Conservation (phyloP, 176 grass and related monocot genomes). For the Bothriochloa decipiens region DNA sequence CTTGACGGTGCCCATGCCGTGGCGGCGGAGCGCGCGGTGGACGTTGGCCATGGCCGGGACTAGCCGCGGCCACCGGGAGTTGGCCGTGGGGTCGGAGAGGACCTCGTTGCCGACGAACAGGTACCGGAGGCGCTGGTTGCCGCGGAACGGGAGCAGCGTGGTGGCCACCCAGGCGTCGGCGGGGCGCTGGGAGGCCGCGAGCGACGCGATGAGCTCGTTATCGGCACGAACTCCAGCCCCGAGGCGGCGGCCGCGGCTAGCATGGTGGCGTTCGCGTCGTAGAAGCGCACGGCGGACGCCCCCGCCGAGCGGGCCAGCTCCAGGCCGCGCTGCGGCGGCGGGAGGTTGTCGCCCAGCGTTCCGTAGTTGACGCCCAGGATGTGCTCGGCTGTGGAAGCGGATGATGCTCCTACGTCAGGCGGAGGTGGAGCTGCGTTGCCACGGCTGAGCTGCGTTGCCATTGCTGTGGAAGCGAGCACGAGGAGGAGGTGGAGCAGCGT, state of each 20-base stretch:
- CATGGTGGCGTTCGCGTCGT: conserved; percentile 69
- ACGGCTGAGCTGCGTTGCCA: too few species aligned
- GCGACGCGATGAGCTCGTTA: conserved; percentile 55
- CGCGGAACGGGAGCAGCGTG: conserved; percentile 56
- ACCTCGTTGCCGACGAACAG: conserved; percentile 76
- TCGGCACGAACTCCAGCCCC: conserved; percentile 52
- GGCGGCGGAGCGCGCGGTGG: conserved; percentile 38
- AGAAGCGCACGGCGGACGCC: conserved; percentile 61
- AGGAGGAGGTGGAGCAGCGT: conserved; percentile 28
- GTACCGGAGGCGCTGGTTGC: conserved; percentile 47
- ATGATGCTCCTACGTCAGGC: neutral
- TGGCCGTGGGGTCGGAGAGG: conserved; percentile 55
- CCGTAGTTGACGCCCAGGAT: conserved; percentile 70
- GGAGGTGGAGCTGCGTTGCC: neutral
- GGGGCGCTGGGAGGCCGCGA: conserved; percentile 46
- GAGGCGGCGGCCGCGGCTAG: conserved; percentile 52
- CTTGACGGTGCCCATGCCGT: conserved; percentile 43
- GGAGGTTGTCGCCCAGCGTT: conserved; percentile 69
- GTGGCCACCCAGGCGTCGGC: conserved; percentile 59
- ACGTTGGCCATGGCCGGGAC: conserved; percentile 68
- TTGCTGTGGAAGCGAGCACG: neutral
- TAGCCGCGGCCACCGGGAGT: conserved; percentile 47
- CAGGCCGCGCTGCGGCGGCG: conserved; percentile 33
- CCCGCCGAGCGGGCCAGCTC: conserved; percentile 52
- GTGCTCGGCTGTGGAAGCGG: neutral